Base-by-base conservation (phyloP, 345 rosid genomes). In the Excoecaria cochinchinensis region DNA sequence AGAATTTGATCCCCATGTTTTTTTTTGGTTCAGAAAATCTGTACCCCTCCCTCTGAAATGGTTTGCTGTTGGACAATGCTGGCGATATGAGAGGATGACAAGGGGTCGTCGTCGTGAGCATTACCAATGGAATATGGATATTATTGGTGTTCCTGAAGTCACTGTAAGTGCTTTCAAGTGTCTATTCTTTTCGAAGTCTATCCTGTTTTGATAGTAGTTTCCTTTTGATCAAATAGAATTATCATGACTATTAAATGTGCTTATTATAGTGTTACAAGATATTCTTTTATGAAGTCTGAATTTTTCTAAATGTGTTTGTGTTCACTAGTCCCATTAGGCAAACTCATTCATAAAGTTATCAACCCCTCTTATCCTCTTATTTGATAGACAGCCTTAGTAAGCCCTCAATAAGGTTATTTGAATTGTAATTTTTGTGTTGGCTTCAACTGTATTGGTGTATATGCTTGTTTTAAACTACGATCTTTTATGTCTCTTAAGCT, bases 121-220 rank as follows among this genome's bases (percentile, higher is more conserved):
- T 85, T 95, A 95, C 77, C 99, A 95, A 71, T 90, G 99, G 99
- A 92, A 95, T 82, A 95, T 95, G 99, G 99, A 95, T 86, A 89
- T 92, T n/a, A 87, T 91, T 57, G 99, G 97, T 75, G 91, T 90
- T 25, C 92, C 98, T 75, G 89, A 89, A 83, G 96, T 95, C 52
- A 86, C 88, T 0, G 98, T 95, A 77, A 82, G 89, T 78, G 57
- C 60, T 82, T 48, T 82, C 75, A 51, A 62, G 47, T 67, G 77
- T 14, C 56, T 44, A 9, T 58, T 31, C 56, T 81, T 70, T 74
- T 15, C 59, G 36, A 57, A 40, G 9, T 14, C 19, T 66, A 24
- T 21, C 36, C 71, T 65, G 11, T 47, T 57, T 22, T 42, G 19
- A n/a, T 53, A 44, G 24, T 40, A 55, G 3, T 63, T 61, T 55